phyloP scores from a whole-genome alignment of 2,329 filamentous ascomycete genomes.

The Monilinia fructigena region DNA sequence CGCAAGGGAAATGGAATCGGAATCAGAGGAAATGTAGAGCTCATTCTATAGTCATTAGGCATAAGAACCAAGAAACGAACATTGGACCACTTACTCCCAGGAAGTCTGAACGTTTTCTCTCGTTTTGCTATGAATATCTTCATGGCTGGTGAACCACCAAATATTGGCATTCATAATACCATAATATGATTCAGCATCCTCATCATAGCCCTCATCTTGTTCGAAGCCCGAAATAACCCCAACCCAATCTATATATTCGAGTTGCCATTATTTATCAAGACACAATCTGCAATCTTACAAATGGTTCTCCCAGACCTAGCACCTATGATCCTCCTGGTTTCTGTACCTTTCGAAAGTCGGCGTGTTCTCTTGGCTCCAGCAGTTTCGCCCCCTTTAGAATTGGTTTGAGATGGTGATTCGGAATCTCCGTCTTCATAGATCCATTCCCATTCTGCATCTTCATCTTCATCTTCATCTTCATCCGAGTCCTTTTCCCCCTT shows the following conservation, averaged over 20 bases:
- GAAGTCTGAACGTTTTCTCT: conserved; percentile 80
- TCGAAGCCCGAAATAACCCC: conserved; percentile 83
- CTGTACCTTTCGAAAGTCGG: conserved; percentile 35
- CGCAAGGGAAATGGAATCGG: conserved; percentile 80
- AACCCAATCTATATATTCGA: conserved; percentile 86
- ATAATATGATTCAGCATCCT: conserved; percentile 46
- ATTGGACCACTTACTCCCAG: conserved; percentile 54
- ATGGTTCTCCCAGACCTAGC: conserved; percentile 76
- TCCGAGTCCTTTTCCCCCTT: conserved; percentile 76
- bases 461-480: conserved; percentile 67
- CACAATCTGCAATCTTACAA: conserved; percentile 77
- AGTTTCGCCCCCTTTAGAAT: conserved; percentile 24
- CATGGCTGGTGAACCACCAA: conserved; percentile 90
- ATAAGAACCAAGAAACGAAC: neutral
- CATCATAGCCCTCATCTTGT: conserved; percentile 73
- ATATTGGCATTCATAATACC: conserved; percentile 48
- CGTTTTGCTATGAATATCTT: conserved; percentile 78
- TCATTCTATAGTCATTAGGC: conserved; percentile 62
- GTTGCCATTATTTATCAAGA: conserved; percentile 85
- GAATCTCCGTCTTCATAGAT: conserved; percentile 48
- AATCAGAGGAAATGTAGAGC: conserved; percentile 84
- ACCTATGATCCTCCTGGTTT: conserved; percentile 62
- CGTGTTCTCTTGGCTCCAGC: conserved; percentile 26
- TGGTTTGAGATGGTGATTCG: neutral
- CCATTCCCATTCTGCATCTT: conserved; percentile 78